Conservation (phyloP, 148 eudicot species). For the Amaranthus palmeri region DNA sequence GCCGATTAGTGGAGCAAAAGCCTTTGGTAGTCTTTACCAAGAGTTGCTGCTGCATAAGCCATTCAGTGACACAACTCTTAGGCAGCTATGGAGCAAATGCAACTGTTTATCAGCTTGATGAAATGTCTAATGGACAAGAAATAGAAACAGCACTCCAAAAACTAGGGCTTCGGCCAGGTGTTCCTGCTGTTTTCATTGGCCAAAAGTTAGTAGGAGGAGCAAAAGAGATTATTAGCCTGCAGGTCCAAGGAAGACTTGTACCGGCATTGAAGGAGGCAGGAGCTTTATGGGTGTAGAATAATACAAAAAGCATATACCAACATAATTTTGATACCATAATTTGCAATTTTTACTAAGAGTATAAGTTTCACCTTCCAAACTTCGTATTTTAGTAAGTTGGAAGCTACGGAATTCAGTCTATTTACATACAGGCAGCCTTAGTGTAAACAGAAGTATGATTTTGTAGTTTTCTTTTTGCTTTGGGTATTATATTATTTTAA, state of each 20-base stretch:
- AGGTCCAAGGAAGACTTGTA: constrained; percentile 44
- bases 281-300: constrained; percentile 44
- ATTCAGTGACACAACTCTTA: constrained; percentile 45
- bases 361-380: no score
- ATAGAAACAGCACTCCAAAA: constrained; percentile 41
- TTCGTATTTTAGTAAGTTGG: no score
- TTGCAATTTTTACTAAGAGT: no score
- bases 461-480: no score
- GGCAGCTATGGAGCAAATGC: constrained; percentile 55
- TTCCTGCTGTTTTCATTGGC: constrained; percentile 61
- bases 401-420: no score
- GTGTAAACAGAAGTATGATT: no score
- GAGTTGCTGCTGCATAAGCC: constrained; percentile 48
- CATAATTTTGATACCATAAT: no score
- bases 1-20: constrained; percentile 30
- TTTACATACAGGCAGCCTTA: no score
- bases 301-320: neutral
- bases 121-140: constrained; percentile 43
- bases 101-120: constrained; percentile 47
- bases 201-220: constrained; percentile 53
- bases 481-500: no score
- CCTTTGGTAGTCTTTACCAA: constrained; percentile 64
- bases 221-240: constrained; percentile 55
- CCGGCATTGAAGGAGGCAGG: constrained; percentile 42
- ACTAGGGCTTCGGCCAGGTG: constrained; percentile 36